These are phyloP conservation scores for Ampelomyces quisqualis DNA, from an alignment of 2,329 filamentous ascomycete species.

Conservation along the genomic window DNA sequence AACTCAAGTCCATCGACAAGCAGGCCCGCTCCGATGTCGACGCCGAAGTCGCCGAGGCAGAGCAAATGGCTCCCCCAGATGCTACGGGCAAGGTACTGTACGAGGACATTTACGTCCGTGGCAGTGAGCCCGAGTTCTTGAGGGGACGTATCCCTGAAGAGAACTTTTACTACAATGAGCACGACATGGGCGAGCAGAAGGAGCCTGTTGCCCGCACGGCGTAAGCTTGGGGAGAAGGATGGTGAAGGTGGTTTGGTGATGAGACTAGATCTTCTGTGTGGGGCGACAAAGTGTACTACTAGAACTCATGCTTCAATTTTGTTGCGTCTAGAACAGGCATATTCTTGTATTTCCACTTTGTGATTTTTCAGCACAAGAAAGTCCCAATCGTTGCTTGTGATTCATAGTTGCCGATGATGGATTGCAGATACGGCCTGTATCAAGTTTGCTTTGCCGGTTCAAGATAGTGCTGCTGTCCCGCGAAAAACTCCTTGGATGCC, in stretches of 20 bases:
- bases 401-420: too few relatives aligned
- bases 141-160: slow-evolving; percentile 86
- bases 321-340: too few relatives aligned
- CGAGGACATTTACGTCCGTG: slow-evolving; percentile 93
- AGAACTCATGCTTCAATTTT: slow-evolving; percentile 20
- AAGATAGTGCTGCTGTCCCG: slow-evolving; percentile 43
- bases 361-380: too few relatives aligned
- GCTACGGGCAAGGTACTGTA: slow-evolving; percentile 79
- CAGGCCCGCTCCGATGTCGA: slow-evolving; percentile 82
- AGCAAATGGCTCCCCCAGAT: slow-evolving; percentile 82
- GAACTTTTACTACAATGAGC: slow-evolving; percentile 72
- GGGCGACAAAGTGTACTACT: slow-evolving; percentile 32
- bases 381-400: too few relatives aligned
- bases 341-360: too few relatives aligned
- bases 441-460: slow-evolving; percentile 8
- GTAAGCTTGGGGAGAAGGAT: slow-evolving; percentile 10
- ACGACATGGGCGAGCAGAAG: slow-evolving; percentile 45
- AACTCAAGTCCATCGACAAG: slow-evolving; percentile 96
- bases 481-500: slow-evolving; percentile 71
- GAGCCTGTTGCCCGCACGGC: slow-evolving; percentile 39
- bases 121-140: slow-evolving; percentile 84
- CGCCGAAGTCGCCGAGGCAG: slow-evolving; percentile 84
- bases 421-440: too few relatives aligned
- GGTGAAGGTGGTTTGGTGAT: neutral
- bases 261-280: slow-evolving; percentile 1